These are phyloP conservation scores for Metschnikowia arizonensis DNA, from an alignment of 805 yeast species.

Conservation along the genomic window DNA sequence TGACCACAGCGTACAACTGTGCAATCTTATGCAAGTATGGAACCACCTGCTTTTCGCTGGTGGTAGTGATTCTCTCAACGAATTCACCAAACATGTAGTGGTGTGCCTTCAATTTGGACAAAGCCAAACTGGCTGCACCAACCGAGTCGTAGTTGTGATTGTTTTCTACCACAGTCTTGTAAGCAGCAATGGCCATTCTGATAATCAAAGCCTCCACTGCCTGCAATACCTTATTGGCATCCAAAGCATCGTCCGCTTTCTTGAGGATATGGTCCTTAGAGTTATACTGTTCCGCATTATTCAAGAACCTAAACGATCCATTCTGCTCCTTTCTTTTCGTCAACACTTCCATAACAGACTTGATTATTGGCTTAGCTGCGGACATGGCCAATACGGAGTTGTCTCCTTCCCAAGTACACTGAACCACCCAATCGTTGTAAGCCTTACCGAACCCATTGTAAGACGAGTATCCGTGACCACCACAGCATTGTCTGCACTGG, in stretches of 20 bases:
- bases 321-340: slow-evolving; percentile 14
- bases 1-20: slow-evolving; percentile 19
- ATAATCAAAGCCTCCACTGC: slow-evolving; percentile 20
- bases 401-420: slow-evolving; percentile 24
- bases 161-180: slow-evolving; percentile 16
- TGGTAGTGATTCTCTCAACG: slow-evolving; percentile 10
- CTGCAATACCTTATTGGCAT: slow-evolving; percentile 13
- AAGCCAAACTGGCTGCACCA: slow-evolving; percentile 19
- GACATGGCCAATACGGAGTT: slow-evolving; percentile 22
- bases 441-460: slow-evolving; percentile 21
- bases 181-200: slow-evolving; percentile 18
- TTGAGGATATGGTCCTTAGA: slow-evolving; percentile 12
- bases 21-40: slow-evolving; percentile 17
- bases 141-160: slow-evolving; percentile 18
- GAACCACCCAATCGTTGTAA: slow-evolving; percentile 22
- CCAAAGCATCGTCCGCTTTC: slow-evolving; percentile 13
- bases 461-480: slow-evolving; percentile 22
- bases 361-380: slow-evolving; percentile 20
- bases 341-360: slow-evolving; percentile 16
- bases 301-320: slow-evolving; percentile 18
- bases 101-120: slow-evolving; percentile 22
- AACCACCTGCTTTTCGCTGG: slow-evolving; percentile 12
- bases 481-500: slow-evolving; percentile 21
- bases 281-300: slow-evolving; percentile 17
- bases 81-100: slow-evolving; percentile 18